These are phyloP conservation scores for Beauveria sp. DNA, from an alignment of 2,329 filamentous ascomycete genomes.

Conservation along the genomic window DNA sequence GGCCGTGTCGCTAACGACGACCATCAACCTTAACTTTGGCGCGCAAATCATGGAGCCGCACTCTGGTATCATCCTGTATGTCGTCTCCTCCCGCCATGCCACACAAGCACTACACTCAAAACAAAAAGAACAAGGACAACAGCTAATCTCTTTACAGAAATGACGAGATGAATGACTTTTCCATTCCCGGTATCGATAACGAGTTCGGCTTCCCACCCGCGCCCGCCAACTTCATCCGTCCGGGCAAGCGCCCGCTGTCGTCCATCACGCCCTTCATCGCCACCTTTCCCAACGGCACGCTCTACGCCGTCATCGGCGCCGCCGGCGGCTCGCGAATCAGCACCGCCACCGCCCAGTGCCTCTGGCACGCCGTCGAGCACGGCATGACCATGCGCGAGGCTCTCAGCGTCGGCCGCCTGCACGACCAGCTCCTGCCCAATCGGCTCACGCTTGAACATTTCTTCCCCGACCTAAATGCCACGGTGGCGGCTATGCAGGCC, in stretches of 20 bases:
- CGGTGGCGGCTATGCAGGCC: constrained; percentile 53
- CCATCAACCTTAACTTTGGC: constrained; percentile 82
- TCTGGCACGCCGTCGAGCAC: constrained; percentile 66
- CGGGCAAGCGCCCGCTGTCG: constrained; percentile 74
- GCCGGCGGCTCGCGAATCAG: constrained; percentile 81
- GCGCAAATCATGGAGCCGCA: constrained; percentile 69
- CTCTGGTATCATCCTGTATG: constrained; percentile 69
- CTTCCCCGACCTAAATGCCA: constrained; percentile 51
- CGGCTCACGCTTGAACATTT: constrained; percentile 57
- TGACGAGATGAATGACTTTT: constrained; percentile 73
- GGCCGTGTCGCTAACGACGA: constrained; percentile 76
- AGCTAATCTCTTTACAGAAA: constrained; percentile 30
- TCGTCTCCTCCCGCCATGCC: constrained; percentile 16
- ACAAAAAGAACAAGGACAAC: constrained; percentile 14
- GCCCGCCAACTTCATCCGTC: constrained; percentile 71
- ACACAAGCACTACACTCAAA: constrained; percentile 17
- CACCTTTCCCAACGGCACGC: constrained; percentile 51
- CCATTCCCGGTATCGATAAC: constrained; percentile 69
- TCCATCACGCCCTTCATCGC: constrained; percentile 76
- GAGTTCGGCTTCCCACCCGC: constrained; percentile 80
- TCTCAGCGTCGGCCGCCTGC: constrained; percentile 59
- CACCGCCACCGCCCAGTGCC: constrained; percentile 65
- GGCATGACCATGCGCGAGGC: constrained; percentile 51
- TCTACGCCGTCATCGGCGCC: constrained; percentile 65
- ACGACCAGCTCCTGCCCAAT: constrained; percentile 77